These are phyloP conservation scores for Pholiota conissans DNA, from an alignment of 768 basidiomycete genomes.

Conservation along the genomic window DNA sequence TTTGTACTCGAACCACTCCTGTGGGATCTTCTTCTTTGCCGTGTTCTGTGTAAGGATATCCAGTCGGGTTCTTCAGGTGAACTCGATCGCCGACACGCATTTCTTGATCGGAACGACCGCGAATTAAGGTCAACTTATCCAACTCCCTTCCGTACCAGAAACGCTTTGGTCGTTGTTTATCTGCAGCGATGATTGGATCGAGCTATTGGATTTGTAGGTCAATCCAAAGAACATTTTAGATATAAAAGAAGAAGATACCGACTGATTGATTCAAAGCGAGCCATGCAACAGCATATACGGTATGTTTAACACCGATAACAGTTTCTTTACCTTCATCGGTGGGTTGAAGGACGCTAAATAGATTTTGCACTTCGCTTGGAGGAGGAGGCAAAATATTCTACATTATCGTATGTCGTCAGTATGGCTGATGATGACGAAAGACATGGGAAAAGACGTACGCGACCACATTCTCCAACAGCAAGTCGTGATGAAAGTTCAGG, in stretches of 20 bases:
- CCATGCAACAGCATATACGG: conserved; percentile 82
- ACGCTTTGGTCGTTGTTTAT: conserved; percentile 62
- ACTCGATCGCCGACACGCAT: conserved; percentile 78
- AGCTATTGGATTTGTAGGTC: conserved; percentile 45
- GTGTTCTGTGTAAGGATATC: conserved; percentile 60
- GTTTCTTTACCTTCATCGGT: conserved; percentile 53
- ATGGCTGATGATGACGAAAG: not conserved
- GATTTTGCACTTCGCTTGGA: conserved; percentile 39
- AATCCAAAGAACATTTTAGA: not conserved
- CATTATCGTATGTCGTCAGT: not conserved
- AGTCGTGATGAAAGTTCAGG: conserved; percentile 79
- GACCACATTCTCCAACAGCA: conserved; percentile 71
- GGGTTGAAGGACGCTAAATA: conserved; percentile 48
- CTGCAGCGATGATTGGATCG: conserved; percentile 51
- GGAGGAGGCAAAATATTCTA: conserved; percentile 71
- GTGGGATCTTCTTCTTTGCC: conserved; percentile 46
- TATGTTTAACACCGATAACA: conserved; percentile 73
- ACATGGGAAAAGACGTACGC: conserved; percentile 47
- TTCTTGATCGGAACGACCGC: conserved; percentile 57
- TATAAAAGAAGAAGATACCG: conserved; percentile 22
- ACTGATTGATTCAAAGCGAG: conserved; percentile 86
- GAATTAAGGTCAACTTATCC: conserved; percentile 60
- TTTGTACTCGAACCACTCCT: conserved; percentile 50
- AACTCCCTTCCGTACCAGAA: conserved; percentile 77
- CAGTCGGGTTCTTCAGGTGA: conserved; percentile 48